Evolutionary conservation across 2,329 filamentous ascomycete genomes (phyloP), one percentile per base, ranked within the genome.

Genomic region (Scedosporium boydii): DNA sequence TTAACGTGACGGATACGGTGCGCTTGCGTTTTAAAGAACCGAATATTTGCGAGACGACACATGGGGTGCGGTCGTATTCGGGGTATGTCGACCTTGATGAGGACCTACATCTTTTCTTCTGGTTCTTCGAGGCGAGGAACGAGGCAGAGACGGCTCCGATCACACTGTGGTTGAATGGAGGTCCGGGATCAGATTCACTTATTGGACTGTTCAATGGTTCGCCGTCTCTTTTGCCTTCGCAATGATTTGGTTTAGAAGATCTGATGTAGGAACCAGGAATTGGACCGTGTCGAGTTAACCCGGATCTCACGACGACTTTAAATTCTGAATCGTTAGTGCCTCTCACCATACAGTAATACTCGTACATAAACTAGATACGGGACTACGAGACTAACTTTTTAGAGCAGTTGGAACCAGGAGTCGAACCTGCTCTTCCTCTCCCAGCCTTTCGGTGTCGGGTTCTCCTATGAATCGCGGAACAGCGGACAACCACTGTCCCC

Each of bases 101-200:
- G 64, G 51, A 59, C 84, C 70, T 87, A 84, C 72, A 66, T 6
- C 53, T 66, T 1, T 71, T 70, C 62, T 71, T 71, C 60, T 70
- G 70, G 68, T 67, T 70, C 63, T 71, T 72, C 42, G 69, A 69
- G 58, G 67, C 69, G 3, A 63, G 70, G 38, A 66, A 69, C 18
- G 66, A 67, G 4, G 66, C 69, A 2, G 60, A 67, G 42, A 68
- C 67, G 61, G 70, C 69, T 4, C 69, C 66, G 48, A 68, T 84
- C 63, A 80, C 78, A 3, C 79, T 84, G 67, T 85, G 80, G 80
- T 72, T 86, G 60, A 86, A 84, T 69, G 84, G 84, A 29, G 84
- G 84, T 1, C 84, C 84, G 2, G 84, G 84, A 12, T 76, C 75
- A 51, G 68, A 67, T 12, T 68, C 67, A 12, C 62, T 69, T 65